Evolutionary conservation across 108 stramenopile genomes (phyloP).

Genomic region (Fistulifera solaris): DNA sequence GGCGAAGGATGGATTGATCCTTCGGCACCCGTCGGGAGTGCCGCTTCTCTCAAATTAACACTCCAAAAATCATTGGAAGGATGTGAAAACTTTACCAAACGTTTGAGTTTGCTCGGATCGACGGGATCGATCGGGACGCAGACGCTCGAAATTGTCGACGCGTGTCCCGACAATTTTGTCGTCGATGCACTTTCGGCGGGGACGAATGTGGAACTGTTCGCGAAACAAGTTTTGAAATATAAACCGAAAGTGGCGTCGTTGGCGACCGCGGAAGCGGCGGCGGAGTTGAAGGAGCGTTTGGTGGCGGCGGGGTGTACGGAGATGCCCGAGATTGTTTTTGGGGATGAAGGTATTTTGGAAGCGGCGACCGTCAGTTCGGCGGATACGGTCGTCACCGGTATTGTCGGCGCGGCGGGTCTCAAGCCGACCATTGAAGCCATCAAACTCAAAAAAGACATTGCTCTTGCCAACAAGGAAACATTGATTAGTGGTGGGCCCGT

Average conservation of each 20-base stretch:
- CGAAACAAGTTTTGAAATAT: constrained; percentile 88
- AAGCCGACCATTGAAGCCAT: constrained; percentile 92
- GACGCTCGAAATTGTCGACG: constrained; percentile 91
- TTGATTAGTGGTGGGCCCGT: constrained; percentile 95
- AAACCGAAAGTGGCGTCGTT: constrained; percentile 60
- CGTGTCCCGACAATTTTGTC: constrained; percentile 88
- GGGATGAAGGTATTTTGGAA: constrained; percentile 76
- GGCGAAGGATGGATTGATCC: constrained; percentile 79
- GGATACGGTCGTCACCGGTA: constrained; percentile 91
- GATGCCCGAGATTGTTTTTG: constrained; percentile 71
- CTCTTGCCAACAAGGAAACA: constrained; percentile 96
- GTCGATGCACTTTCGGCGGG: constrained; percentile 87
- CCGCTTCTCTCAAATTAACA: constrained; percentile 53
- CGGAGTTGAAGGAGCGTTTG: constrained; percentile 36
- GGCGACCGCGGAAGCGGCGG: constrained; percentile 59
- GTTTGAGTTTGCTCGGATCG: constrained; percentile 78
- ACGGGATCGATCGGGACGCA: constrained; percentile 96
- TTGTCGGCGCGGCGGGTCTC: constrained; percentile 93
- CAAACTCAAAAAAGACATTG: constrained; percentile 90
- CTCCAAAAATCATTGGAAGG: constrained; percentile 65
- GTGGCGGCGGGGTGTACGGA: constrained; percentile 32
- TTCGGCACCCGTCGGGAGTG: constrained; percentile 69
- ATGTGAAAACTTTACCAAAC: constrained; percentile 63
- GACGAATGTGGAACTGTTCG: constrained; percentile 81
- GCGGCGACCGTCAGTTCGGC: constrained; percentile 67